Evolutionary conservation across 495 filamentous ascomycete species (phyloP).

Genomic region (Immersiella caudata): DNA sequence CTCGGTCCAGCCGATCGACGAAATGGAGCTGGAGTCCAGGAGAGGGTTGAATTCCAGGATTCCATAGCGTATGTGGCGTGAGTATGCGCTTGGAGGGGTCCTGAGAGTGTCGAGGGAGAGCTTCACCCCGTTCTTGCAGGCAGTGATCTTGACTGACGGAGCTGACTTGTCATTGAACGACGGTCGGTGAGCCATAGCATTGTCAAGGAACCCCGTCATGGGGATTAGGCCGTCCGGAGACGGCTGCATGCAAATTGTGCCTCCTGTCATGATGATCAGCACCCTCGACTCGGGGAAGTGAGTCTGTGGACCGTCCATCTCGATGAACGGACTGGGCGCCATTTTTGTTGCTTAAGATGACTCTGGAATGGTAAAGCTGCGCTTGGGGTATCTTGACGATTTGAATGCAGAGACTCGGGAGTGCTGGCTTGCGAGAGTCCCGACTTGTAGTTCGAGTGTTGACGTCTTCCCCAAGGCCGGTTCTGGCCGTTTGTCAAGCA

Average conservation of each 20-base stretch:
- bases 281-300: constrained; percentile 73
- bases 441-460: background rate
- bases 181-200: constrained; percentile 78
- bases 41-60: constrained; percentile 85
- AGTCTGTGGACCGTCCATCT: constrained; percentile 31
- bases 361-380: background rate
- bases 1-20: constrained; percentile 84
- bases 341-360: constrained; percentile 22
- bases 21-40: constrained; percentile 91
- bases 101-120: constrained; percentile 60
- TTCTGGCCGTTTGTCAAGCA: background rate
- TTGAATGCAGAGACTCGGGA: background rate
- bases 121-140: constrained; percentile 45
- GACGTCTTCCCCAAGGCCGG: background rate
- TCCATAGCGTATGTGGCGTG: constrained; percentile 79
- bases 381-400: background rate
- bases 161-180: constrained; percentile 85
- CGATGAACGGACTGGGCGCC: constrained; percentile 31
- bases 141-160: constrained; percentile 39
- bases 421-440: too few species aligned
- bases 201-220: constrained; percentile 79
- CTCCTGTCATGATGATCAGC: constrained; percentile 90
- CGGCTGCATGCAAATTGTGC: constrained; percentile 92
- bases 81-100: constrained; percentile 80
- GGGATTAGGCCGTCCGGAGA: constrained; percentile 68